Base-by-base conservation (phyloP, 2,329 filamentous ascomycete genomes). In the Colletotrichum lindemuthianum region DNA sequence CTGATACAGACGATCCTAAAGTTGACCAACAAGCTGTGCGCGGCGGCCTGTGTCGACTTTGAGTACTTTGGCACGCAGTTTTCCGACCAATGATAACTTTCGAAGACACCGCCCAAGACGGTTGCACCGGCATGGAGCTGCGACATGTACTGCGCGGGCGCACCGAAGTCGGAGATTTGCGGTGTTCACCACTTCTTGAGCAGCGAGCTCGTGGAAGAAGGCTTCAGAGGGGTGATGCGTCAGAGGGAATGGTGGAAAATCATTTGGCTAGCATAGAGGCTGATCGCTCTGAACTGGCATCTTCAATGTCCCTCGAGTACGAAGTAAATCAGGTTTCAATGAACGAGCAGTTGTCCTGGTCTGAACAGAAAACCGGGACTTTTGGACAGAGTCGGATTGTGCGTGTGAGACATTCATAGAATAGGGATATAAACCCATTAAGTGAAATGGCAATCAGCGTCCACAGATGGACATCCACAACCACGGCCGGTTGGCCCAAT, bases 401-500 rank as follows among this genome's bases (percentile, higher is more conserved):
- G 32, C 39, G 24, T 24, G 24, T 5, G 24, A 24, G 24, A 24
- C 24, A 4, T 5, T 1, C 4, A 4, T 24, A 1, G 24, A 3
- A 24, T 24, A 24, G 24, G 4, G n/a, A n/a, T n/a, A n/a, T n/a
- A n/a, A n/a, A n/a, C n/a, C n/a, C n/a, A n/a, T n/a, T n/a, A n/a
- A n/a, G n/a, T n/a, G n/a, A n/a, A n/a, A n/a, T n/a, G n/a, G n/a
- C n/a, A n/a, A n/a, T n/a, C n/a, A n/a, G n/a, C n/a, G n/a, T n/a
- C n/a, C n/a, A n/a, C n/a, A n/a, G n/a, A n/a, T n/a, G n/a, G n/a
- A n/a, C n/a, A n/a, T n/a, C n/a, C 15, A 6, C n/a, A n/a, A 49
- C 4, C 8, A 57, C 40, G 63, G 63, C 63, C 63, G 63, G 63
- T 65, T 78, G 74, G 74, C 73, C 74, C 73, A 76, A 76, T 78